Conservation (phyloP, 2,329 filamentous ascomycete genomes). For the Nigrospora osmanthi region DNA sequence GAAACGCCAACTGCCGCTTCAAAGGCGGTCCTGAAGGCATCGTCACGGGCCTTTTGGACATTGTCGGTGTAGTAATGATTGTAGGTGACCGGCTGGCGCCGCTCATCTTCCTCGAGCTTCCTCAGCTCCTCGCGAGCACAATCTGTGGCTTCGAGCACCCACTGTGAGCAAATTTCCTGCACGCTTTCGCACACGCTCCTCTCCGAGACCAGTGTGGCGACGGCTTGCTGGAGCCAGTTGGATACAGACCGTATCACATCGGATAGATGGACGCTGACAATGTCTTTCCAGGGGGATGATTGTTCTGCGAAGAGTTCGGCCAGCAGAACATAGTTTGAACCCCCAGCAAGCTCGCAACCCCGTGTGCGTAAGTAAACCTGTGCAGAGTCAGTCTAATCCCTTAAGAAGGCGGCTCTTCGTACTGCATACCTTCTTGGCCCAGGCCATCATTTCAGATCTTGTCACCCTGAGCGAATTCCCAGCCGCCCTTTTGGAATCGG, state of each 20-base stretch:
- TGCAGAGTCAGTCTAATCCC: neutral
- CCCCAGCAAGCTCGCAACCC: slow-evolving; percentile 22
- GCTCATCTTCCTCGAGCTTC: slow-evolving; percentile 12
- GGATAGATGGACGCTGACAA: slow-evolving; percentile 1
- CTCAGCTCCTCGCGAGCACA: slow-evolving; percentile 10
- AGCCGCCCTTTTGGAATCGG: neutral
- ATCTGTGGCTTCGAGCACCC: neutral
- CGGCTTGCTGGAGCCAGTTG: neutral
- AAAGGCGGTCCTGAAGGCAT: too few relatives aligned
- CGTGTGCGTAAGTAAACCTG: slow-evolving; percentile 8
- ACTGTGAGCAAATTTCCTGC: neutral
- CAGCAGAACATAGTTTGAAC: slow-evolving; percentile 23
- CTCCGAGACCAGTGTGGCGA: neutral
- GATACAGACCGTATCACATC: neutral
- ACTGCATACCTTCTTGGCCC: neutral
- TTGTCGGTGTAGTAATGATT: slow-evolving; percentile 21
- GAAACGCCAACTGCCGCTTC: too few relatives aligned
- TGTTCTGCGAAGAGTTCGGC: slow-evolving; percentile 24
- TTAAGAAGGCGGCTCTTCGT: too few relatives aligned
- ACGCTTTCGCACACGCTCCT: neutral
- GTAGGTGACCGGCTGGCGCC: slow-evolving; percentile 16
- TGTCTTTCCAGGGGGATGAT: slow-evolving; percentile 17
- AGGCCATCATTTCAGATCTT: neutral
- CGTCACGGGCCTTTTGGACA: slow-evolving; percentile 11
- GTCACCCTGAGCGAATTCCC: neutral